Conservation (phyloP, 2,329 filamentous ascomycete species). For the Trichoderma hamatum region DNA sequence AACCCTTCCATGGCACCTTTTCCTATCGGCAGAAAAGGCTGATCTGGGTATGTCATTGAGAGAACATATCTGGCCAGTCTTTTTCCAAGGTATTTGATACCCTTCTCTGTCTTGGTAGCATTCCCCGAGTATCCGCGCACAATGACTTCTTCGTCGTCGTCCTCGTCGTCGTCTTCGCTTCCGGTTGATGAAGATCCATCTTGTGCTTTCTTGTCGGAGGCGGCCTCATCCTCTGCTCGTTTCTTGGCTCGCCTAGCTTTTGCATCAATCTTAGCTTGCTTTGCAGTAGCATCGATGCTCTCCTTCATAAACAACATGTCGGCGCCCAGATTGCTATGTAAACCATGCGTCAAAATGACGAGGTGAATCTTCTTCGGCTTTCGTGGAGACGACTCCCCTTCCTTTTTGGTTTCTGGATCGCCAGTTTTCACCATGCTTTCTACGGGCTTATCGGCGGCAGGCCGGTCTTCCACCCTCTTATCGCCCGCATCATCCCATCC, state of each 20-base stretch:
- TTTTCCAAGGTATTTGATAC: slow-evolving; percentile 96
- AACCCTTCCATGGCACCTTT: slow-evolving; percentile 54
- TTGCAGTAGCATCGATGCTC: slow-evolving; percentile 85
- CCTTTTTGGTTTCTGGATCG: slow-evolving; percentile 36
- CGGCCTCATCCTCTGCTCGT: slow-evolving; percentile 36
- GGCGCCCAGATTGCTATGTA: slow-evolving; percentile 93
- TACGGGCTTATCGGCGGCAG: slow-evolving; percentile 38
- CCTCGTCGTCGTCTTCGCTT: slow-evolving; percentile 53
- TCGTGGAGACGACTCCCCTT: slow-evolving; percentile 37
- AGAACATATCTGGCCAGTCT: slow-evolving; percentile 89
- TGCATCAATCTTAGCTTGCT: slow-evolving; percentile 71
- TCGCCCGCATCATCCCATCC: slow-evolving; percentile 56
- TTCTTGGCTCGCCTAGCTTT: slow-evolving; percentile 61
- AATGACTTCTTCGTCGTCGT: slow-evolving; percentile 82
- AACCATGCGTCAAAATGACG: slow-evolving; percentile 87
- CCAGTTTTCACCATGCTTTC: slow-evolving; percentile 42
- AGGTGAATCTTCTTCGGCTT: slow-evolving; percentile 83
- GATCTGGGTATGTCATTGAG: slow-evolving; percentile 88
- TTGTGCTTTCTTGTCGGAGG: neutral
- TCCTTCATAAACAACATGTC: slow-evolving; percentile 98
- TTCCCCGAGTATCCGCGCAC: slow-evolving; percentile 90
- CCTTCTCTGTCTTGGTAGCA: slow-evolving; percentile 85
- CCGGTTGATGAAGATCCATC: slow-evolving; percentile 28
- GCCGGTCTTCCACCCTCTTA: slow-evolving; percentile 33
- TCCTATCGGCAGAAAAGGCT: slow-evolving; percentile 74